These are phyloP conservation scores for Penicillium atrosanguineum DNA, from an alignment of 495 filamentous ascomycete genomes.

Conservation along the genomic window DNA sequence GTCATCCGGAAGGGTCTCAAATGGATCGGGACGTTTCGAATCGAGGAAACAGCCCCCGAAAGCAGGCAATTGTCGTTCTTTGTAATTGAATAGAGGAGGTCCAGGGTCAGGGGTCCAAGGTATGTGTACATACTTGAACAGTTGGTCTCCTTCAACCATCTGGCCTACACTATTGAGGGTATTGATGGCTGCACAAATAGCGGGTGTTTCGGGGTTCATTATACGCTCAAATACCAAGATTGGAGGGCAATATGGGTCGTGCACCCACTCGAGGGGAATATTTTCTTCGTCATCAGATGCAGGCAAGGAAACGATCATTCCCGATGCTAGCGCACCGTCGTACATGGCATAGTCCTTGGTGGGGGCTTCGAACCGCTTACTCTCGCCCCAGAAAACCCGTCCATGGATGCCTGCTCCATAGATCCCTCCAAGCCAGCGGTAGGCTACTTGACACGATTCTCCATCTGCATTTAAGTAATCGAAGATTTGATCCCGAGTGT, in stretches of 20 bases:
- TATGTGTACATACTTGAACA: not conserved
- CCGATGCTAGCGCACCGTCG: constrained; percentile 24
- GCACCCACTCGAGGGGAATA: constrained; percentile 27
- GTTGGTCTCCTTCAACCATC: not conserved
- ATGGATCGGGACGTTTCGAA: not conserved
- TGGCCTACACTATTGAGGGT: not conserved
- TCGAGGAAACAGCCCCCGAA: not conserved
- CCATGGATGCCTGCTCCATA: constrained; percentile 24
- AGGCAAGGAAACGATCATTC: constrained; percentile 27
- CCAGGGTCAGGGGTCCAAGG: not conserved
- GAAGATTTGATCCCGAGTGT: constrained; percentile 31
- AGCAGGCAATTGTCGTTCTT: not conserved
- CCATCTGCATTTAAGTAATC: constrained; percentile 19
- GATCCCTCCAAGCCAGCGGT: constrained; percentile 47
- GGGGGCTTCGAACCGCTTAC: constrained; percentile 22
- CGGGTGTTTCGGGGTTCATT: constrained; percentile 18
- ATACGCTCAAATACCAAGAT: constrained; percentile 39
- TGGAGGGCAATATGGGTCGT: constrained; percentile 12
- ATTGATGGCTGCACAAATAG: not conserved
- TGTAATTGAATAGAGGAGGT: not conserved
- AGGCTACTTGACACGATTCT: constrained; percentile 13
- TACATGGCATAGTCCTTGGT: constrained; percentile 24
- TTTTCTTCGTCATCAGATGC: constrained; percentile 10
- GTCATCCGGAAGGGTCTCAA: not conserved
- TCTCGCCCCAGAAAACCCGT: constrained; percentile 38